A percentile compares a stretch with the other conserved stretches of the same genome.
These are phyloP conservation scores for Halenospora varia DNA, from an alignment of 495 filamentous ascomycete genomes.

Conservation along the genomic window DNA sequence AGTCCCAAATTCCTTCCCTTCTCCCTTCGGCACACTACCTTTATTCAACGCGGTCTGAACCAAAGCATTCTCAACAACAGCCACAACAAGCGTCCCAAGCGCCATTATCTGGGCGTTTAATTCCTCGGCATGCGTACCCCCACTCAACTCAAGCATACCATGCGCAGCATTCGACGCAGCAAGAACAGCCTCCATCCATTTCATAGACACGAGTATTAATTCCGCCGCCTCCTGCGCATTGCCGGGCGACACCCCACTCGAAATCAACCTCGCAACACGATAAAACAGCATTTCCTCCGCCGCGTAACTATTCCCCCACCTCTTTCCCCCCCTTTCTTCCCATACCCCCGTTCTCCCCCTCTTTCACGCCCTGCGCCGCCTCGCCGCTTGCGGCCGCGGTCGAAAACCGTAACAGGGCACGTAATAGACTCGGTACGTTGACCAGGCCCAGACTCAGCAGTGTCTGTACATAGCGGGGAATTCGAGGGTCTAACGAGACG, in stretches of 20 bases:
- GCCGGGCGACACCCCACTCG: constrained; percentile 29
- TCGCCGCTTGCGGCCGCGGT: constrained; percentile 35
- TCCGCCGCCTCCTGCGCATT: constrained; percentile 25
- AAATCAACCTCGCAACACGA: constrained; percentile 42
- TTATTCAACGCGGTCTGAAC: constrained; percentile 42
- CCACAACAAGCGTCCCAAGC: constrained; percentile 46
- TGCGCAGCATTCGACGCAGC: constrained; percentile 24
- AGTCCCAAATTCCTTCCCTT: constrained; percentile 41
- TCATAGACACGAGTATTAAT: constrained; percentile 25
- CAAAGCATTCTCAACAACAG: constrained; percentile 44
- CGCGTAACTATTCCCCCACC: constrained; percentile 46
- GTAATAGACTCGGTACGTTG: constrained; percentile 52
- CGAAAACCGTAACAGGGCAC: constrained; percentile 57
- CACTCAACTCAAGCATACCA: constrained; percentile 32
- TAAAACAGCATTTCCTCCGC: constrained; percentile 49
- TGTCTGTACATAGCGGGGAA: constrained; percentile 59
- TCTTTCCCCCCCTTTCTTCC: constrained; percentile 21
- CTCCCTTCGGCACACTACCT: constrained; percentile 37
- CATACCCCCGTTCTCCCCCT: constrained; percentile 1
- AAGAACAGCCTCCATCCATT: constrained; percentile 35
- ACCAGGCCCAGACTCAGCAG: constrained; percentile 48
- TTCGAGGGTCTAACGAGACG: constrained; percentile 57
- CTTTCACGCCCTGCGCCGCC: constrained; percentile 16
- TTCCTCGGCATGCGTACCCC: constrained; percentile 32
- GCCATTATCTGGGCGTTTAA: constrained; percentile 41